Evolutionary conservation across 2,329 filamentous ascomycete genomes (phyloP), one percentile per base, ranked within the genome.

Genomic region (Lasiodiplodia hormozganensis): DNA sequence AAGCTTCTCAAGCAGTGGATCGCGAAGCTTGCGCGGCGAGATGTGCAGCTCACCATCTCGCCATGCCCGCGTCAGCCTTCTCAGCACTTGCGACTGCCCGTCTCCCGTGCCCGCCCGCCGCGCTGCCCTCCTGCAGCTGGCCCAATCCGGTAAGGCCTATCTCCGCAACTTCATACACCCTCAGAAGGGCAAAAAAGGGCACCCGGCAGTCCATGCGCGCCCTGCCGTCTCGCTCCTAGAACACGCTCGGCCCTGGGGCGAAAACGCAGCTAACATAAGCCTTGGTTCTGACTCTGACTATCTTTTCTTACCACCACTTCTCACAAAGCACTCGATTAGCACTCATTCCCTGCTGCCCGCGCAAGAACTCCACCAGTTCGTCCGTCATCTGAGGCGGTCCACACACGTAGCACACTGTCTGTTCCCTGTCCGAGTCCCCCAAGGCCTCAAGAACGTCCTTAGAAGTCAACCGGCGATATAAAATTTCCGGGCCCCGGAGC

Each of bases 321-420:
- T 85, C 84, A 71, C 82, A 85, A 6, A 84, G 70, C 10, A 85
- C 83, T 34, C 76, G 74, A 47, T 79, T 78, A 21, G 74, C 69
- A 25, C 71, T 70, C 71, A 85, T 79, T 10, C 80, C 77, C 5
- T 78, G 72, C 70, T 81, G 78, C 36, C 71, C 73, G 53, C 74
- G 72, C 68, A 85, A 68, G 62, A 78, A 79, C 6, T 76, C 75
- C 4, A 84, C 82, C 57, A 82, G 74, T 52, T 80, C 75, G 70
- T 85, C 83, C 4, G 83, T 85, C 82, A 85, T 85, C 56, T 73
- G 74, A 25, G 81, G 80, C 23, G 83, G 83, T 2, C 84, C 84
- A 69, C 84, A 85, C 6, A 85, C 81, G 71, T 84, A 85, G 67
- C 79, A 81, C 1, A 84, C 75, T 72, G 70, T 51, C 81, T 77